These are phyloP conservation scores for Scedosporium minutisporum DNA, from an alignment of 2,329 filamentous ascomycete genomes.

Conservation along the genomic window DNA sequence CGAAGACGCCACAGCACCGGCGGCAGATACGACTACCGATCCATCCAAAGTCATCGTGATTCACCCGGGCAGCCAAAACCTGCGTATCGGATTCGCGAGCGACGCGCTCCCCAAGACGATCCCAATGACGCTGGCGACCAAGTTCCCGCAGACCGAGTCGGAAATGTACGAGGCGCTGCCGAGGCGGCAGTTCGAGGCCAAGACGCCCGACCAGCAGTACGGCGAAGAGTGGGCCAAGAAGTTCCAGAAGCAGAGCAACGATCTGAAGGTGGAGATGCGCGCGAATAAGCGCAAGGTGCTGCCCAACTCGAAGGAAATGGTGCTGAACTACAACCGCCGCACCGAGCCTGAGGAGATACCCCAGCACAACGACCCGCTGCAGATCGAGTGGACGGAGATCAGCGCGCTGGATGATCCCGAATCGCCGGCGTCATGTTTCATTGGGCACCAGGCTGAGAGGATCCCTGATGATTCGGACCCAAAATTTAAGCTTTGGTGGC, in stretches of 20 bases:
- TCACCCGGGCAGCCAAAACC: slow-evolving; percentile 89
- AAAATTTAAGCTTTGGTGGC: slow-evolving; percentile 89
- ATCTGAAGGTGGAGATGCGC: slow-evolving; percentile 84
- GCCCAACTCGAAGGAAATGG: slow-evolving; percentile 94
- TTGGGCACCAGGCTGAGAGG: slow-evolving; percentile 71
- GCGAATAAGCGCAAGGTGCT: slow-evolving; percentile 88
- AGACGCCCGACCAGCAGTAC: slow-evolving; percentile 67
- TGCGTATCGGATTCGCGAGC: slow-evolving; percentile 89
- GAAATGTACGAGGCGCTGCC: slow-evolving; percentile 76
- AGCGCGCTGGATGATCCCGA: slow-evolving; percentile 56
- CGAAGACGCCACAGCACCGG: slow-evolving; percentile 44
- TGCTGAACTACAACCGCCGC: slow-evolving; percentile 85
- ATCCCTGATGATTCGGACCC: slow-evolving; percentile 84
- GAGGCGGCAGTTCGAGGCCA: slow-evolving; percentile 53
- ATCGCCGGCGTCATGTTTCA: slow-evolving; percentile 54
- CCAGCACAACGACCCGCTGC: slow-evolving; percentile 87
- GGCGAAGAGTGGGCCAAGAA: slow-evolving; percentile 70
- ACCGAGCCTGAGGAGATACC: slow-evolving; percentile 78
- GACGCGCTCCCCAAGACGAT: slow-evolving; percentile 91
- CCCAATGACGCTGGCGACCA: slow-evolving; percentile 83
- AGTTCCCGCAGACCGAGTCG: slow-evolving; percentile 67
- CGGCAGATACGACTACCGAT: slow-evolving; percentile 45
- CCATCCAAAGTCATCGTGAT: slow-evolving; percentile 91
- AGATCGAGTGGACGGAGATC: slow-evolving; percentile 92
- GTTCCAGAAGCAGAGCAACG: slow-evolving; percentile 74